Evolutionary conservation across 345 rosid genomes (phyloP).

Genomic region (Mercurialis annua): DNA sequence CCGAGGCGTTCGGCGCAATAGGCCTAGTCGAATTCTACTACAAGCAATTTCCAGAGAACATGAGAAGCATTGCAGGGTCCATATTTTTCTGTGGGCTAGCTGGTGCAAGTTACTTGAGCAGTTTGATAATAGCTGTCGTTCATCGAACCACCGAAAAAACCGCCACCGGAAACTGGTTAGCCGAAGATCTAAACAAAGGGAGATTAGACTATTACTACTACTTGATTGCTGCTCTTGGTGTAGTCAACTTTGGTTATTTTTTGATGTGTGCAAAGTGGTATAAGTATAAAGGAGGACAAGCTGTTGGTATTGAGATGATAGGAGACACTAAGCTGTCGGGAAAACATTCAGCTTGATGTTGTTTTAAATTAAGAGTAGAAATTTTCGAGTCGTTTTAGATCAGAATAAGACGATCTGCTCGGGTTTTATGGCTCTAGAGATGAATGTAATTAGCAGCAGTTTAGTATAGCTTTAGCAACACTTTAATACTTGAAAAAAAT

Average conservation of each 20-base stretch:
- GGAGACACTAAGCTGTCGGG: neutral
- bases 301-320: neutral
- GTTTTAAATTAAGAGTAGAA: too few relatives aligned
- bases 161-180: conserved; percentile 42
- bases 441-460: neutral
- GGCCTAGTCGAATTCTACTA: conserved; percentile 48
- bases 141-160: conserved; percentile 29
- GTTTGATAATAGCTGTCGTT: conserved; percentile 37
- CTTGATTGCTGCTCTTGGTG: conserved; percentile 36
- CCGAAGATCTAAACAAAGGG: conserved; percentile 54
- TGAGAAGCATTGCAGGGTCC: conserved; percentile 55
- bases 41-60: conserved; percentile 62
- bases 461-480: too few relatives aligned
- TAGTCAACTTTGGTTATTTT: conserved; percentile 37
- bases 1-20: conserved; percentile 39
- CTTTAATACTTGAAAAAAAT: too few relatives aligned
- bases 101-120: conserved; percentile 39
- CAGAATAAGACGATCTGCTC: too few relatives aligned
- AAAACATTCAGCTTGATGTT: neutral
- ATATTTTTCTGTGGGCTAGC: conserved; percentile 40
- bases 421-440: too few relatives aligned
- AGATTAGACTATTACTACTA: conserved; percentile 44
- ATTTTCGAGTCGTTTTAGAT: too few relatives aligned
- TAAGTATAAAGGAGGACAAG: conserved; percentile 26
- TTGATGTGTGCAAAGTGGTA: conserved; percentile 43